Conservation (phyloP, 2,329 filamentous ascomycete species). For the Nothophaeocryptopus gaeumannii region DNA sequence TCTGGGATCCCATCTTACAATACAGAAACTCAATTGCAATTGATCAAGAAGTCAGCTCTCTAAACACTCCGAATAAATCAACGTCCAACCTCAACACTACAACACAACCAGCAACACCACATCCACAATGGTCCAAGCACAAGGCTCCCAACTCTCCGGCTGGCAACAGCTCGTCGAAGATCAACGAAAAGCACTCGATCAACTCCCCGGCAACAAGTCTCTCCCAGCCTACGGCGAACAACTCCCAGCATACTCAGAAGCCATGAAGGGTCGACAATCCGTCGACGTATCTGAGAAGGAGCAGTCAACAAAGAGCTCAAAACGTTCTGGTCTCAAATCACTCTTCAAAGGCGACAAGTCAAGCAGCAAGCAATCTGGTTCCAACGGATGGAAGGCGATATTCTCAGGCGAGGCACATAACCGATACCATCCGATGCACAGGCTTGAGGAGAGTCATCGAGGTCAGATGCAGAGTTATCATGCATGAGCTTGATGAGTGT, state of each 20-base stretch:
- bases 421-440: conserved; percentile 3
- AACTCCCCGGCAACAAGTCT: conserved; percentile 2
- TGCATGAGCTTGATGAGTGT: no score
- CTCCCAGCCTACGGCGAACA: background rate
- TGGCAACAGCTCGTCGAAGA: background rate
- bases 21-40: background rate
- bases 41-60: background rate
- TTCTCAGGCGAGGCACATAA: background rate
- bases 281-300: conserved; percentile 7
- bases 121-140: background rate
- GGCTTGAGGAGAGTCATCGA: background rate
- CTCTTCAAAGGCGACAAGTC: background rate
- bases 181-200: background rate
- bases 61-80: background rate
- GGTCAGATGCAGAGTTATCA: background rate
- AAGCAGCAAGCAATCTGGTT: no score
- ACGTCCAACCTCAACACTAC: background rate
- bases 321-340: background rate
- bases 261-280: conserved; percentile 3
- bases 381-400: background rate
- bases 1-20: background rate
- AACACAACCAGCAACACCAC: background rate
- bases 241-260: conserved; percentile 7
- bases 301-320: conserved; percentile 1
- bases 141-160: background rate